These are phyloP conservation scores for Arabidopsis thaliana DNA, from an alignment of 345 rosid genomes.

Conservation along the genomic window DNA sequence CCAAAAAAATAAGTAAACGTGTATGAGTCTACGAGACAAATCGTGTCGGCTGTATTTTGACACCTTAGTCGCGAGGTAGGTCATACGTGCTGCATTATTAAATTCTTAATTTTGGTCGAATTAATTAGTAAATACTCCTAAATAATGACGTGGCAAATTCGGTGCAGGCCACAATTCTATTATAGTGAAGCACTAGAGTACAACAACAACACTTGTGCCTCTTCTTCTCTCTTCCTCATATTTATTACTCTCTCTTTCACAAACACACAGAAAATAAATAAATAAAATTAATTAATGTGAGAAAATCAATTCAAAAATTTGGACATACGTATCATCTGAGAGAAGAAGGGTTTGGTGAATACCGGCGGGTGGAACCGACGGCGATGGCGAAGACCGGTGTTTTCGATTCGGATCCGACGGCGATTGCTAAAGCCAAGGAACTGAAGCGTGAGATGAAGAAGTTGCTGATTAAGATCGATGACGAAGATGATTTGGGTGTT, in stretches of 20 bases:
- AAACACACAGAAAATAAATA: not conserved
- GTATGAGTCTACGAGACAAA: not conserved
- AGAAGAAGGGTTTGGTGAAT: slow-evolving; percentile 18
- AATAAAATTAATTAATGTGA: not conserved
- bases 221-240: slow-evolving; percentile 31
- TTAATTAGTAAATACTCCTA: too few relatives aligned
- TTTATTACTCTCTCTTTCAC: slow-evolving; percentile 25
- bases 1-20: not conserved
- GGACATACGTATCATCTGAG: slow-evolving; percentile 16
- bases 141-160: slow-evolving; percentile 40
- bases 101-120: not conserved
- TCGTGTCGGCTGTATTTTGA: slow-evolving; percentile 45
- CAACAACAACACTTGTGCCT: slow-evolving; percentile 30
- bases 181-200: slow-evolving; percentile 32
- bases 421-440: slow-evolving; percentile 61
- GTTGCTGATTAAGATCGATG: slow-evolving; percentile 63
- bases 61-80: slow-evolving; percentile 41
- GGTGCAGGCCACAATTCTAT: slow-evolving; percentile 43
- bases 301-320: slow-evolving; percentile 6
- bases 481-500: slow-evolving; percentile 55
- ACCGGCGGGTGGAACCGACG: slow-evolving; percentile 42
- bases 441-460: slow-evolving; percentile 74
- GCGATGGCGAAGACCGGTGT: slow-evolving; percentile 71
- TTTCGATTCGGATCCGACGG: slow-evolving; percentile 69
- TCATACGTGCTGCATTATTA: slow-evolving; percentile 44